Conservation (phyloP, 1,284 basidiomycete genomes). For the Kalmanozyma brasiliensis region DNA sequence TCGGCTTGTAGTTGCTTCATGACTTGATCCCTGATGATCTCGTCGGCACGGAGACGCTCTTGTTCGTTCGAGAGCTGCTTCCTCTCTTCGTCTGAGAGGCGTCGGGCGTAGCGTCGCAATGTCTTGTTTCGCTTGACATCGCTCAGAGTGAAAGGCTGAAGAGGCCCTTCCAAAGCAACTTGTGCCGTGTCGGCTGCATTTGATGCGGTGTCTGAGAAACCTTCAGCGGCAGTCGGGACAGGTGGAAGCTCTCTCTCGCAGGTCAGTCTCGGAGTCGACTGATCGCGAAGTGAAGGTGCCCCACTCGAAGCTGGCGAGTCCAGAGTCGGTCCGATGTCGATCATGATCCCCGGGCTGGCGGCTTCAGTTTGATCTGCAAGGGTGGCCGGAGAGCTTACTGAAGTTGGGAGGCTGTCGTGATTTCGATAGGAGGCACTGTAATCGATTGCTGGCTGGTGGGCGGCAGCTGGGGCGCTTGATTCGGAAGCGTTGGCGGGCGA, state of each 20-base stretch:
- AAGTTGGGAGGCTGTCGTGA: not conserved
- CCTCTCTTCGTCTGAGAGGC: not conserved
- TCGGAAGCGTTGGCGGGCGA: slow-evolving; percentile 2
- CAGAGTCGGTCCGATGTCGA: slow-evolving; percentile 14
- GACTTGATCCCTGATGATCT: slow-evolving; percentile 22
- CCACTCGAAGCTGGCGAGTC: not conserved
- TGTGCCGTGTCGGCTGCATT: too few relatives aligned
- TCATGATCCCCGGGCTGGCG: slow-evolving; percentile 8
- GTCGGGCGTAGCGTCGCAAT: not conserved
- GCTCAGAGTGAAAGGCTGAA: too few relatives aligned
- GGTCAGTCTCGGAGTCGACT: not conserved
- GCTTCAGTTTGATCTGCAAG: not conserved
- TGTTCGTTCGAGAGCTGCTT: slow-evolving; percentile 10
- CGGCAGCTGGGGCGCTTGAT: slow-evolving; percentile 10
- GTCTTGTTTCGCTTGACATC: not conserved
- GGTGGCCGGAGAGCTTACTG: not conserved
- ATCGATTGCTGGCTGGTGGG: slow-evolving; percentile 13
- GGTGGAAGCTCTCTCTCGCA: not conserved
- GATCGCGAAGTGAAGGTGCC: not conserved
- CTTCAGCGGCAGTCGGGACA: not conserved
- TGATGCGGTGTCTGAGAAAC: too few relatives aligned
- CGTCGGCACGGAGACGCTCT: slow-evolving; percentile 21
- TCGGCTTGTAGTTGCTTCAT: slow-evolving; percentile 23
- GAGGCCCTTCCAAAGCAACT: too few relatives aligned
- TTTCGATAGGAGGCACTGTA: not conserved